These are phyloP conservation scores for Diaporthe aspalathi DNA, from an alignment of 2,329 filamentous ascomycete genomes.

Conservation along the genomic window DNA sequence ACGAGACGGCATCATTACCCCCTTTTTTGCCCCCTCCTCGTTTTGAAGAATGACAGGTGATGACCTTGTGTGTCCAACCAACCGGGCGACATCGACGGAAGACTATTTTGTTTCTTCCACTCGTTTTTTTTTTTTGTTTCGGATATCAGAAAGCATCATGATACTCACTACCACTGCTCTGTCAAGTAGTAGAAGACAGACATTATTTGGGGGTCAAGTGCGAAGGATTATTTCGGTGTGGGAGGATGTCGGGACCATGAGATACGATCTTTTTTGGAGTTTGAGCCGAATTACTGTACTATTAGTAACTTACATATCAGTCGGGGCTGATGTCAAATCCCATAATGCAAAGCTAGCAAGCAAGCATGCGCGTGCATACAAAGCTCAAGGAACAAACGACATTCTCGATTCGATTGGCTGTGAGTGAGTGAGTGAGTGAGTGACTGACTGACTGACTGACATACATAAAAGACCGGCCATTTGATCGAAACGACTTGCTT, in stretches of 20 bases:
- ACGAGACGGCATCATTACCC: not conserved
- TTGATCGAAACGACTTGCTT: not conserved
- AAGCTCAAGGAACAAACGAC: not conserved
- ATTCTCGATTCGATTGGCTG: conserved; percentile 4
- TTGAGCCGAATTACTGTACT: conserved; percentile 31
- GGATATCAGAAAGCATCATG: conserved; percentile 1
- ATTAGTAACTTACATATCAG: conserved; percentile 20
- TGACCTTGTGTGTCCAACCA: not conserved
- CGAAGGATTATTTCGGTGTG: not conserved
- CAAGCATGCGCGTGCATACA: too few relatives aligned
- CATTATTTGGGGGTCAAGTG: not conserved
- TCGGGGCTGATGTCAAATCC: not conserved
- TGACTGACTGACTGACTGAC: not conserved
- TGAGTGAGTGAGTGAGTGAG: not conserved
- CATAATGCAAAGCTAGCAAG: conserved; percentile 4
- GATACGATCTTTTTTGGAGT: conserved; percentile 24
- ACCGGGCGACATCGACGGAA: not conserved
- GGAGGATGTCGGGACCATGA: conserved; percentile 8
- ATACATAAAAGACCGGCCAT: not conserved
- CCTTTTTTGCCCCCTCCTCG: not conserved
- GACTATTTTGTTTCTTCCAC: conserved; percentile 8
- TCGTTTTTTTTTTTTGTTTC: not conserved
- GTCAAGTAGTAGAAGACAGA: conserved; percentile 3
- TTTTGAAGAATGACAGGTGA: not conserved
- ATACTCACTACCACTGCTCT: conserved; percentile 27